These are phyloP conservation scores for Mycena leptocephala DNA, from an alignment of 768 basidiomycete species.

Conservation along the genomic window DNA sequence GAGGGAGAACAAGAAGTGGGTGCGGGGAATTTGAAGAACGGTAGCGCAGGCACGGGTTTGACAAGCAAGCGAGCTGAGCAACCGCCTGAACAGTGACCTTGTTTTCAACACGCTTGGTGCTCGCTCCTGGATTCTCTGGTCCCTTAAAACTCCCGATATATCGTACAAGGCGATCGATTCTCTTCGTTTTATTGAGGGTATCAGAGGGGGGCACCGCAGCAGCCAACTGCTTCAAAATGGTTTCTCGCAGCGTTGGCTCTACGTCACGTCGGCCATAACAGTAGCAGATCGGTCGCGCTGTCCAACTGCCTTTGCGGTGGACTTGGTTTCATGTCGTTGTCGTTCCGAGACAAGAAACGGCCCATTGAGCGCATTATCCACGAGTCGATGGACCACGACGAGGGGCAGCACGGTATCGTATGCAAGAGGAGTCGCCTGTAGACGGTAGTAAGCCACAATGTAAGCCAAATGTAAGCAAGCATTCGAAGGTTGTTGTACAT, in stretches of 20 bases:
- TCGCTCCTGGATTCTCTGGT: too few species aligned
- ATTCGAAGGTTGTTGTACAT: too few species aligned
- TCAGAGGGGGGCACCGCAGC: neutral
- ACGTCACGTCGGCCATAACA: neutral
- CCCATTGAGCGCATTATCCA: neutral
- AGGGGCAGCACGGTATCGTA: neutral
- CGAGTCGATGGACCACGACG: too few species aligned
- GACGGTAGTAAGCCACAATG: too few species aligned
- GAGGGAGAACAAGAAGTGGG: too few species aligned
- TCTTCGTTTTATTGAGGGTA: constrained; percentile 10
- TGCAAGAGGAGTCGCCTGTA: neutral
- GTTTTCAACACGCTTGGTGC: too few species aligned
- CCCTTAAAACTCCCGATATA: neutral
- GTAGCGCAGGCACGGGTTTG: too few species aligned
- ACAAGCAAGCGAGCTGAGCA: neutral
- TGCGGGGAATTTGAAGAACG: too few species aligned
- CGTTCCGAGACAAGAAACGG: constrained; percentile 11
- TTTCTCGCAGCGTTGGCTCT: constrained; percentile 1
- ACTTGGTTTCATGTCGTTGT: constrained; percentile 22
- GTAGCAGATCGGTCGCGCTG: constrained; percentile 1
- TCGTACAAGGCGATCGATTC: neutral
- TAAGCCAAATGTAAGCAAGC: too few species aligned
- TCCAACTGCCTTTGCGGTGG: constrained; percentile 22
- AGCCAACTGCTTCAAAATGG: constrained; percentile 10
- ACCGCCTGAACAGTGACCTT: too few species aligned